phyloP scores from a whole-genome alignment of 257 asterid genomes.

The Ophiorrhiza pumila region DNA sequence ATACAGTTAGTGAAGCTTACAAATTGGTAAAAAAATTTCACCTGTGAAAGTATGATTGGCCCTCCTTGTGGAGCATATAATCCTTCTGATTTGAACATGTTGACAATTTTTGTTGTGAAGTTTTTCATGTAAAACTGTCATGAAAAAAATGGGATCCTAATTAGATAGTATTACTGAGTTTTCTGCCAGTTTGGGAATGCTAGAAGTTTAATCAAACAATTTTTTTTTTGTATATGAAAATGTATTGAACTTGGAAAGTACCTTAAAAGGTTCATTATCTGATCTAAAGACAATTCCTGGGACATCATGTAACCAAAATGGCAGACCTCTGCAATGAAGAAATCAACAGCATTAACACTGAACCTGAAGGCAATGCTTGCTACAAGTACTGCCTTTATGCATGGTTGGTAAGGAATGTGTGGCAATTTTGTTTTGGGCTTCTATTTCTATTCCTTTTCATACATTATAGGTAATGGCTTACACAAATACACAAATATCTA shows the following conservation, averaged over 20 bases:
- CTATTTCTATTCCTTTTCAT: no score
- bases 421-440: no score
- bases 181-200: no score
- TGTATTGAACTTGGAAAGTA: slow-evolving; percentile 22
- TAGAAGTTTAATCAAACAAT: background rate
- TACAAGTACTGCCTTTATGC: no score
- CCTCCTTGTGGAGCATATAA: slow-evolving; percentile 91
- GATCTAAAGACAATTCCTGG: slow-evolving; percentile 63
- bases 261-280: slow-evolving; percentile 79
- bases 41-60: slow-evolving; percentile 87
- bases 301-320: slow-evolving; percentile 87
- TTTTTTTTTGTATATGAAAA: background rate
- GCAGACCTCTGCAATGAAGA: slow-evolving; percentile 57
- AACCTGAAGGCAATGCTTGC: background rate
- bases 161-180: no score
- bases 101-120: slow-evolving; percentile 67
- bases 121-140: slow-evolving; percentile 62
- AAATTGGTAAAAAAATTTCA: slow-evolving; percentile 11
- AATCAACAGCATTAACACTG: background rate
- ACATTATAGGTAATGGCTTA: no score
- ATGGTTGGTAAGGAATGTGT: no score
- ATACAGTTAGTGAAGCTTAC: background rate
- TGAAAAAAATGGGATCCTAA: background rate
- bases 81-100: slow-evolving; percentile 66
- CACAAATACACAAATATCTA: no score